phyloP scores from a whole-genome alignment of 164 flowering plant species.

The Vitis rotundifolia region DNA sequence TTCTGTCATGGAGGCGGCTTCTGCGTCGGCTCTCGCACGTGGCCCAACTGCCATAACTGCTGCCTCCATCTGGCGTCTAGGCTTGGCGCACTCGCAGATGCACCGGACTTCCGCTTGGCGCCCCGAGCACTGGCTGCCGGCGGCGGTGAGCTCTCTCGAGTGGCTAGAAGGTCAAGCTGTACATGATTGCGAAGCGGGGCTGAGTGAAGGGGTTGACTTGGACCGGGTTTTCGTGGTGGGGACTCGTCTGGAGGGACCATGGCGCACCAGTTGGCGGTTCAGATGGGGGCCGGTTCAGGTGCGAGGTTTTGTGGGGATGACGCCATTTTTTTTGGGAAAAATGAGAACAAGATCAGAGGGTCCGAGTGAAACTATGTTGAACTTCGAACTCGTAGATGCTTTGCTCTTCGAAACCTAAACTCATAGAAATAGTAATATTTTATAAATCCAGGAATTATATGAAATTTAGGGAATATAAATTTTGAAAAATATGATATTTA shows the following conservation, averaged over 20 bases:
- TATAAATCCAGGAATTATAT: too few relatives aligned
- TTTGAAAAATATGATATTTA: too few relatives aligned
- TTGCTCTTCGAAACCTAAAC: too few relatives aligned
- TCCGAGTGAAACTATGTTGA: constrained; percentile 24
- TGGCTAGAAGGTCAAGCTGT: constrained; percentile 39
- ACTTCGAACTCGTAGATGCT: constrained; percentile 29
- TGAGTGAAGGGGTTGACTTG: constrained; percentile 26
- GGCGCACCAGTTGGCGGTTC: constrained; percentile 43
- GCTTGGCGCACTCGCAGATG: constrained; percentile 30
- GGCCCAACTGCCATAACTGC: constrained; percentile 38
- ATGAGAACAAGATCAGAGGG: constrained; percentile 36
- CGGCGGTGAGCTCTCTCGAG: constrained; percentile 33
- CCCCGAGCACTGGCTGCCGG: constrained; percentile 49
- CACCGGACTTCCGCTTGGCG: constrained; percentile 49
- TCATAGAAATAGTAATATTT: neutral
- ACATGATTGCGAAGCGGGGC: constrained; percentile 11
- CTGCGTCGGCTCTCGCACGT: constrained; percentile 38
- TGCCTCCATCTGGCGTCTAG: constrained; percentile 32
- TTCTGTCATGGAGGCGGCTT: constrained; percentile 55
- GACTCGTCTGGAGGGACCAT: constrained; percentile 51
- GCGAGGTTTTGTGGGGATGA: constrained; percentile 36
- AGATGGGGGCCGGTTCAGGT: constrained; percentile 30
- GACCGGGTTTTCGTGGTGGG: constrained; percentile 34
- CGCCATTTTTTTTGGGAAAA: constrained; percentile 47
- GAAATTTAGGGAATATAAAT: too few relatives aligned